These are phyloP conservation scores for Gossypium mustelinum DNA, from an alignment of 345 rosid species.

Conservation along the genomic window DNA sequence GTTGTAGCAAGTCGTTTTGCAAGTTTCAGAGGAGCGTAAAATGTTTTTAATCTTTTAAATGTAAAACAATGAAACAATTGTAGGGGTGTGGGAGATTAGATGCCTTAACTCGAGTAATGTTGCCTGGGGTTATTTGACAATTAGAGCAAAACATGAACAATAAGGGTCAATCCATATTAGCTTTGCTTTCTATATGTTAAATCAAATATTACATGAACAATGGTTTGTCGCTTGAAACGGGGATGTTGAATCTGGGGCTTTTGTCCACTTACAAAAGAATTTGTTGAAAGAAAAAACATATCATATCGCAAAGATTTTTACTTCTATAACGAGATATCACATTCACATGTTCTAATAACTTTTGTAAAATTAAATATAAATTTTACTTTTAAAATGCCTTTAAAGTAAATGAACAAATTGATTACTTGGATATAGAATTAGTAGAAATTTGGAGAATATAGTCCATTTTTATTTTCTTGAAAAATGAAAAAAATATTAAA, in stretches of 20 bases:
- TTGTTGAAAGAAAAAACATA: background rate
- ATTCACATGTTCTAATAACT: too few relatives aligned
- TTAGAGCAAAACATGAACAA: background rate
- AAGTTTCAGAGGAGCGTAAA: background rate
- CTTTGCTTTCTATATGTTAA: background rate
- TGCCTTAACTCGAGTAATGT: background rate
- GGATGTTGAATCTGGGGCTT: background rate
- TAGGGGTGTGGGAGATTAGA: background rate
- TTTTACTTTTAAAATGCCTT: too few relatives aligned
- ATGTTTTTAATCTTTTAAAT: background rate
- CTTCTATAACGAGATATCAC: too few relatives aligned
- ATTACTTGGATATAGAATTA: too few relatives aligned
- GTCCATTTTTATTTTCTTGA: too few relatives aligned
- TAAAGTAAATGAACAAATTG: too few relatives aligned
- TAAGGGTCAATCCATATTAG: background rate
- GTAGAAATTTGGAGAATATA: background rate
- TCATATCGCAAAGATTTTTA: background rate
- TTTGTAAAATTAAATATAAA: too few relatives aligned
- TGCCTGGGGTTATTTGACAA: background rate
- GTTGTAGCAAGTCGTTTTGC: constrained; percentile 13
- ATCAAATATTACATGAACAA: background rate
- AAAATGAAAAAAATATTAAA: too few relatives aligned
- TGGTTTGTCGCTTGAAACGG: background rate
- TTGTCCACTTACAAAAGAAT: background rate
- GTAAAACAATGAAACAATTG: constrained; percentile 5